Percentiles rank a stretch among this genome's conserved stretches.
These are phyloP conservation scores for Alternaria solani DNA, from an alignment of 2,329 filamentous ascomycete genomes.

Conservation along the genomic window DNA sequence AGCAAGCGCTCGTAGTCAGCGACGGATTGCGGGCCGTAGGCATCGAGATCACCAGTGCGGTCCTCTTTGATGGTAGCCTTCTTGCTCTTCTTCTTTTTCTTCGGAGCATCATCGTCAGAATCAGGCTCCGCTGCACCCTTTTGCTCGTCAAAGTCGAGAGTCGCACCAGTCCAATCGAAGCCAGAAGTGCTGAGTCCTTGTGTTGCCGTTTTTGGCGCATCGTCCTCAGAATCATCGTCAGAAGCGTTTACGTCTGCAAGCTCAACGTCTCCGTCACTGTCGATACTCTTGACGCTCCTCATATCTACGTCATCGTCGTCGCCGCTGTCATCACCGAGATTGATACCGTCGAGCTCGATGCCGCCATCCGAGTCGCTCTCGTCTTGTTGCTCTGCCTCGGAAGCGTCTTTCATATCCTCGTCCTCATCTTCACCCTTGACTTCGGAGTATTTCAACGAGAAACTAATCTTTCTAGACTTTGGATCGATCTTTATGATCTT, in stretches of 20 bases:
- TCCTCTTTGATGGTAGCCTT: conserved; percentile 84
- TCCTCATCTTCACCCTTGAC: conserved; percentile 68
- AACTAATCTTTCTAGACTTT: conserved; percentile 80
- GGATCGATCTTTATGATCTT: conserved; percentile 80
- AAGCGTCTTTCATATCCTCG: conserved; percentile 51
- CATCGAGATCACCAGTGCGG: conserved; percentile 89
- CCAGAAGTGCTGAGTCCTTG: conserved; percentile 73
- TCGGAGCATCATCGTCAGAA: conserved; percentile 58
- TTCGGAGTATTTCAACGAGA: conserved; percentile 92
- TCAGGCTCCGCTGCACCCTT: conserved; percentile 62
- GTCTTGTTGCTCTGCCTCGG: conserved; percentile 28
- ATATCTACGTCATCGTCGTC: conserved; percentile 55
- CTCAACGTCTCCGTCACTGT: conserved; percentile 46
- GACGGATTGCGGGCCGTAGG: conserved; percentile 84
- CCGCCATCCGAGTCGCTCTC: conserved; percentile 55
- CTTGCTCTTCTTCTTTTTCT: conserved; percentile 74
- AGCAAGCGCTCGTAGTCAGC: conserved; percentile 94
- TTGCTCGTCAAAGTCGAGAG: conserved; percentile 61
- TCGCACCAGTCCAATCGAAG: conserved; percentile 86
- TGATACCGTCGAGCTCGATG: conserved; percentile 50
- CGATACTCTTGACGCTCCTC: conserved; percentile 53
- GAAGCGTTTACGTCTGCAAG: conserved; percentile 49
- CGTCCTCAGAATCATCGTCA: conserved; percentile 34
- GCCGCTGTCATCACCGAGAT: conserved; percentile 44
- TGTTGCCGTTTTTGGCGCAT: conserved; percentile 17